Percentiles rank a stretch among this genome's conserved stretches.
Conservation (phyloP, 2,329 filamentous ascomycete genomes). For the Herpotrichia juniperi region DNA sequence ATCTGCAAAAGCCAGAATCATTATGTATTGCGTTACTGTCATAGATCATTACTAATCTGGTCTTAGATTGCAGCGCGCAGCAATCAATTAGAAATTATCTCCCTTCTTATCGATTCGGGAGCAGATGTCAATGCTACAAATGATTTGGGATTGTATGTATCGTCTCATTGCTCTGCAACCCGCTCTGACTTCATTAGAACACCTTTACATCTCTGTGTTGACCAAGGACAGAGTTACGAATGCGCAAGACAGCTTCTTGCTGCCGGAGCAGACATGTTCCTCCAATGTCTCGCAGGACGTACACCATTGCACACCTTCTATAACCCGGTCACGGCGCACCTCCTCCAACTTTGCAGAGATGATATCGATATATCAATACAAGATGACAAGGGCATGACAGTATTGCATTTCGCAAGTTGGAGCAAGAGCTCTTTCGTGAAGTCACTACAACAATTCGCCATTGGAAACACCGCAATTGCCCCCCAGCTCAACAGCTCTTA, state of each 20-base stretch:
- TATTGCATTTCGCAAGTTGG: constrained; percentile 10
- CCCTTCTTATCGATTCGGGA: constrained; percentile 2
- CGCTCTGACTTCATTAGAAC: constrained; percentile 5
- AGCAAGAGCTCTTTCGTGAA: neutral
- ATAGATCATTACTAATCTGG: too few species aligned
- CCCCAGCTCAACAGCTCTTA: too few species aligned
- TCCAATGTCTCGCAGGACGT: constrained; percentile 5
- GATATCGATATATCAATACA: constrained; percentile 8
- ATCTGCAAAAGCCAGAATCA: too few species aligned
- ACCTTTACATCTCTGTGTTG: constrained; percentile 8
- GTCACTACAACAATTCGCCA: constrained; percentile 3
- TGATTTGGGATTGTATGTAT: constrained; percentile 12
- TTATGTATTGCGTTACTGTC: too few species aligned
- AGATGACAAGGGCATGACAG: constrained; percentile 13
- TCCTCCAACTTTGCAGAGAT: constrained; percentile 4
- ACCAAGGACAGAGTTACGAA: neutral
- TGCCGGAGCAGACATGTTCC: constrained; percentile 8
- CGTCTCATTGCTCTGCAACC: neutral
- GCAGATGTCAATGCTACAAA: constrained; percentile 8
- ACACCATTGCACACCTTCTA: constrained; percentile 13
- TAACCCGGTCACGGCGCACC: neutral
- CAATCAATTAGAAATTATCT: constrained; percentile 3
- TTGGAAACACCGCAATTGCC: too few species aligned
- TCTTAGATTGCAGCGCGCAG: constrained; percentile 8
- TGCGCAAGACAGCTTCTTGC: constrained; percentile 1